Percentiles rank a stretch among this genome's conserved stretches.
Conservation (phyloP, 139 green algal genomes). For the Helicosporidium sp. region DNA sequence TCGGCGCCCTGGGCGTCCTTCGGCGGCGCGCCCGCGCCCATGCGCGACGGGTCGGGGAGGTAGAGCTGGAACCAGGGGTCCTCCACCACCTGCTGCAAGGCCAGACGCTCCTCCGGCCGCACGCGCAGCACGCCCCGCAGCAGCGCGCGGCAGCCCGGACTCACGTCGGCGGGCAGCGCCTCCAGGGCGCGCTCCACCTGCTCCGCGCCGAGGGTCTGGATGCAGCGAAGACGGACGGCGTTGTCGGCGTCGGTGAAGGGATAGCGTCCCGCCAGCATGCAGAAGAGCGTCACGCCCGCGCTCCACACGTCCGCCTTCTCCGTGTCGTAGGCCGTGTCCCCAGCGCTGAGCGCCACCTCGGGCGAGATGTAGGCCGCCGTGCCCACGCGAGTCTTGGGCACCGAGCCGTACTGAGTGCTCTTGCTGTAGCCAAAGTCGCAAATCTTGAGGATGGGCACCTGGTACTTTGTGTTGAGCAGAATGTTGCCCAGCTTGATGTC, state of each 20-base stretch:
- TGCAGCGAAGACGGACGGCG: conserved; percentile 10
- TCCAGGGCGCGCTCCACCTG: conserved; percentile 9
- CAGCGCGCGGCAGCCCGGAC: conserved; percentile 23
- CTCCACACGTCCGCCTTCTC: conserved; percentile 24
- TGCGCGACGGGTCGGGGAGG: conserved; percentile 17
- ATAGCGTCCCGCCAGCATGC: conserved; percentile 22
- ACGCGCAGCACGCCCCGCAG: conserved; percentile 45
- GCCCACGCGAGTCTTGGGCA: conserved; percentile 29
- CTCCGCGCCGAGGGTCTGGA: conserved; percentile 8
- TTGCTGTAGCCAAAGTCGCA: conserved; percentile 47
- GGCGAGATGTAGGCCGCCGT: conserved; percentile 25
- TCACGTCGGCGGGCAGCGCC: conserved; percentile 8
- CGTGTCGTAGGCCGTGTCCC: conserved; percentile 17
- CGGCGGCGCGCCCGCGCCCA: conserved; percentile 8
- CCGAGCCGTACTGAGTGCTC: conserved; percentile 22
- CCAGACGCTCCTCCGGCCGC: conserved; percentile 24
- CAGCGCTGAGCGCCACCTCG: conserved; percentile 12
- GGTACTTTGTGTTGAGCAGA: conserved; percentile 28
- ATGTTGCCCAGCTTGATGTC: conserved; percentile 50
- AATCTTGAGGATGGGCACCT: conserved; percentile 36
- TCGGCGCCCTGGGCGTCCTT: conserved; percentile 6
- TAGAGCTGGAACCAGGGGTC: conserved; percentile 18
- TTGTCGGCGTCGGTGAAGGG: conserved; percentile 16
- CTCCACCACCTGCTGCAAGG: conserved; percentile 42
- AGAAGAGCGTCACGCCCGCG: conserved; percentile 24